phyloP scores from a whole-genome alignment of 1,284 basidiomycete genomes.

The Boletus subluridellus region DNA sequence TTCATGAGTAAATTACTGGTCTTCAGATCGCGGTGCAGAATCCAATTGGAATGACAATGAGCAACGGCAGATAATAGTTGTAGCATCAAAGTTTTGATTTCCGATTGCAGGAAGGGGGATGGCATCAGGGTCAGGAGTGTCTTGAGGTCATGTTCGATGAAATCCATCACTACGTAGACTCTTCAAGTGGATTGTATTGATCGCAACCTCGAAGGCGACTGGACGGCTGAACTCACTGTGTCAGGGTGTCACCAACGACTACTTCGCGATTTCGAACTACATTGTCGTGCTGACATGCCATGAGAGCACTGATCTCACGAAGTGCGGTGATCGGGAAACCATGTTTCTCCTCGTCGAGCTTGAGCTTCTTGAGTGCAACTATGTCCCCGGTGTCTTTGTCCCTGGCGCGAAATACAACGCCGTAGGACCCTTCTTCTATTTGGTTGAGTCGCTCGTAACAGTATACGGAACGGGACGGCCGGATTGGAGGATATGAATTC shows the following conservation, averaged over 20 bases:
- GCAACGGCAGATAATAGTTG: conserved; percentile 92
- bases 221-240: conserved; percentile 69
- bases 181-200: conserved; percentile 44
- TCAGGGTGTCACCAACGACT: conserved; percentile 98
- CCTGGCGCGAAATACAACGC: conserved; percentile 92
- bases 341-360: conserved; percentile 96
- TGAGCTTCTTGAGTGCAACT: conserved; percentile 96
- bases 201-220: conserved; percentile 5
- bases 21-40: conserved; percentile 95
- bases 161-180: conserved; percentile 99
- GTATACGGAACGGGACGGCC: conserved; percentile 87
- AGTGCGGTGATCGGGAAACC: conserved; percentile 98
- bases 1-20: conserved; percentile 98
- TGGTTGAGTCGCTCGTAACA: conserved; percentile 93
- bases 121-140: conserved; percentile 92
- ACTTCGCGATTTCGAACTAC: conserved; percentile 95
- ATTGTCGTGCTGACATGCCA: conserved; percentile 89
- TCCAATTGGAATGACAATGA: conserved; percentile 95
- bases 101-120: conserved; percentile 91
- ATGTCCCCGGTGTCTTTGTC: conserved; percentile 93
- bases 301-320: conserved; percentile 91
- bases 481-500: conserved; percentile 69
- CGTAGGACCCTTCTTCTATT: conserved; percentile 99
- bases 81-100: conserved; percentile 94
- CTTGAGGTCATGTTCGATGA: conserved; percentile 99